phyloP scores from a whole-genome alignment of 352 stramenopile genomes.

The Phytopythium delawarense region DNA sequence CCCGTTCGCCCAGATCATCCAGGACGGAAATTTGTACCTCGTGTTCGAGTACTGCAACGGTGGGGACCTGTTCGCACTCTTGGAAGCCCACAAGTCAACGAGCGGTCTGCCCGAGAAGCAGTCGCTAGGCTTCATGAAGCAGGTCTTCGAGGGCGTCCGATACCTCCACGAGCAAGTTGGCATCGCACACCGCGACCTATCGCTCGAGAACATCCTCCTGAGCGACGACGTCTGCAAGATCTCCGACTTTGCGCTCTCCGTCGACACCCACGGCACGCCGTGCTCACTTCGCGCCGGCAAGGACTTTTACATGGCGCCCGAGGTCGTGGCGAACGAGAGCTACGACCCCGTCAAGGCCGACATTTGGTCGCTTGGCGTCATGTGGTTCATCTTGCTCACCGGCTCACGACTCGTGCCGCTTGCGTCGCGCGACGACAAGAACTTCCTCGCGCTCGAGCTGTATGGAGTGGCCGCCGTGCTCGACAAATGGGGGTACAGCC shows the following conservation, averaged over 20 bases:
- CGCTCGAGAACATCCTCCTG: slow-evolving; percentile 30
- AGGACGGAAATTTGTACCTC: slow-evolving; percentile 16
- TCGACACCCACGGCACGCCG: slow-evolving; percentile 16
- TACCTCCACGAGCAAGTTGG: slow-evolving; percentile 22
- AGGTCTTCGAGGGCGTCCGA: slow-evolving; percentile 20
- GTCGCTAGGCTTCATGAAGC: slow-evolving; percentile 15
- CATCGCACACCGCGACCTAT: slow-evolving; percentile 29
- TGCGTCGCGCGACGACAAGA: slow-evolving; percentile 25
- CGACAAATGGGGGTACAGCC: slow-evolving; percentile 23
- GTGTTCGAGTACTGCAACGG: slow-evolving; percentile 37
- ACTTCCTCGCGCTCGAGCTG: slow-evolving; percentile 19
- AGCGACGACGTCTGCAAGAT: slow-evolving; percentile 26
- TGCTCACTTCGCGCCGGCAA: slow-evolving; percentile 14
- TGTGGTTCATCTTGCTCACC: slow-evolving; percentile 61
- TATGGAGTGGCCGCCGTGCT: slow-evolving; percentile 41
- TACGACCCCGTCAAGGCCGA: slow-evolving; percentile 46
- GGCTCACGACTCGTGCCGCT: slow-evolving; percentile 33
- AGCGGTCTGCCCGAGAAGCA: slow-evolving; percentile 9
- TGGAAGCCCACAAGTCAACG: background rate
- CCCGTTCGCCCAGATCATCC: slow-evolving; percentile 10
- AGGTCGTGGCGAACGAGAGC: slow-evolving; percentile 21
- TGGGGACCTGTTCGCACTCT: slow-evolving; percentile 25
- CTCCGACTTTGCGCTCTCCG: slow-evolving; percentile 31
- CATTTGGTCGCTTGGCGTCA: slow-evolving; percentile 62
- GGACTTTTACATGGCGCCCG: slow-evolving; percentile 45